Conservation (phyloP, 345 rosid genomes). For the Tarenaya hassleriana region DNA sequence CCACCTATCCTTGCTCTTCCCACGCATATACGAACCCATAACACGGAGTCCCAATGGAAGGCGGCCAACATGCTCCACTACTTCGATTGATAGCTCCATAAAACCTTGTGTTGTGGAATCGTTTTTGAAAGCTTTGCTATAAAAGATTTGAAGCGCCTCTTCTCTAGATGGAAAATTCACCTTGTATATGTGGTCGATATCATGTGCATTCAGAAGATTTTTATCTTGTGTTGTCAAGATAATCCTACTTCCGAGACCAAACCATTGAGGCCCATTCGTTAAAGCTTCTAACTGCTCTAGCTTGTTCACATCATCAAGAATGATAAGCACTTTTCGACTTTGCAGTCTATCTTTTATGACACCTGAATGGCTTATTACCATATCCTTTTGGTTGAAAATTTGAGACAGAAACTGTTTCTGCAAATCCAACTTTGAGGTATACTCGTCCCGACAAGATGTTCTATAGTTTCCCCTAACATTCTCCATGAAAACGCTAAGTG, state of each 20-base stretch:
- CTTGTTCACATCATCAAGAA: conserved; percentile 17
- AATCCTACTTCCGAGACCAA: conserved; percentile 16
- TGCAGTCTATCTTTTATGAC: background rate
- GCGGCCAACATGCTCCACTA: background rate
- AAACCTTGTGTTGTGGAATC: background rate
- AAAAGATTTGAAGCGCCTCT: conserved; percentile 3
- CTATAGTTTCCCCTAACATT: background rate
- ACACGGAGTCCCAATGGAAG: conserved; percentile 11
- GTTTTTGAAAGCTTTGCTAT: background rate
- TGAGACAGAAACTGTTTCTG: conserved; percentile 11
- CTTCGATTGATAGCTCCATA: background rate
- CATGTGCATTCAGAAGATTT: conserved; percentile 3
- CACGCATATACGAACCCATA: background rate
- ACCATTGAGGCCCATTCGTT: background rate
- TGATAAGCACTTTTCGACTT: conserved; percentile 3
- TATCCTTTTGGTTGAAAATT: background rate
- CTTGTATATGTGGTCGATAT: background rate
- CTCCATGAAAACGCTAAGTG: conserved; percentile 10
- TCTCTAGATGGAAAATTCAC: conserved; percentile 1
- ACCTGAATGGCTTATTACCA: background rate
- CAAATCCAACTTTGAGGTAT: background rate
- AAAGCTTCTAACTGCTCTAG: background rate
- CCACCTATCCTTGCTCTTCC: background rate
- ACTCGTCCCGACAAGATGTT: background rate
- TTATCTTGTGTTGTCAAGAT: background rate